Base-by-base conservation (phyloP, 164 flowering plant species). In the Umbellularia californica region DNA sequence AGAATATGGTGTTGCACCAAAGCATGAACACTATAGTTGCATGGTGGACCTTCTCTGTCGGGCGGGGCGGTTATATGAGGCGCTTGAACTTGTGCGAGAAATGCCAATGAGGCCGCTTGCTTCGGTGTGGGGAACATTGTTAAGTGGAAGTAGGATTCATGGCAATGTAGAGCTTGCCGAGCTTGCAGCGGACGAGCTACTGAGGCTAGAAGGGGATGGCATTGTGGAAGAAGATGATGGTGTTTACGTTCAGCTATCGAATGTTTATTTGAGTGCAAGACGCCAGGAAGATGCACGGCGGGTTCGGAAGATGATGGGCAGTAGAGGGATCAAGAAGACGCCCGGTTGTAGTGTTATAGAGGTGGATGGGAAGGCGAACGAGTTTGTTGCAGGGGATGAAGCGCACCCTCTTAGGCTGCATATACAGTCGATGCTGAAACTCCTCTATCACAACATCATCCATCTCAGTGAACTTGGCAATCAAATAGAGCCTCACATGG, bases 41-140 rank as follows among this genome's bases (percentile, higher is more conserved):
- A 77, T 81, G 64, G 88, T 88, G 66, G 87, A 88, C 77, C 71
- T 86, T 83, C 85, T 82, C 27, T 82, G 89, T 58, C 74, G 85
- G 65, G 87, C 80, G 14, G 90, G 88, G n/a, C 76, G 41, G 52
- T 82, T 83, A 51, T 70, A 82, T 1, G 82, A 83, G 24, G 88
- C 85, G 58, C 70, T 80, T 66, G 12, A 70, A 50, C 80, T 87
- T 28, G 80, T 87, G 65, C 75, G 70, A 58, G 77, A 35, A 74
- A 87, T 87, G 87, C 87, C 87, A 14, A 83, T 87, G 86, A 83
- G 71, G 67, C 87, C 89, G 11, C 82, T 74, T 72, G 89, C 87
- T 68, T 82, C 87, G 9, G 87, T 87, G 3, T 87, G 89, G 87
- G 89, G 89, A 27, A 78, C 87, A 5, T 51, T 87, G 65, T 63